Evolutionary conservation across 176 grass and related monocot species (phyloP).

Genomic region (Zoysia japonica): DNA sequence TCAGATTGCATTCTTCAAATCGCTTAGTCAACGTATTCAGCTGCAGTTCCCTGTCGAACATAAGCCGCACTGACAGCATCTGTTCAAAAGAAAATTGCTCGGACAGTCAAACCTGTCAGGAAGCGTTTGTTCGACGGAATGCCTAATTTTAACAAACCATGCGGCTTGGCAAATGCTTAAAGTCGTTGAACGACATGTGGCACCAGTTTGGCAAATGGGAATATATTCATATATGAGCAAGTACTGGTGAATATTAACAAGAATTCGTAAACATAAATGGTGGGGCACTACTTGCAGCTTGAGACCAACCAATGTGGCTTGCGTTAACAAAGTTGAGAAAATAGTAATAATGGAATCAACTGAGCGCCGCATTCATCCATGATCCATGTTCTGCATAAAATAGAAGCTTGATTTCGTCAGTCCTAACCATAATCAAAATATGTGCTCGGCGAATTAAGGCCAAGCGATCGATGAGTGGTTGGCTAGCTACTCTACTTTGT

Average conservation of each 20-base stretch:
- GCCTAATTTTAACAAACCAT: slow-evolving; percentile 38
- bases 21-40: slow-evolving; percentile 41
- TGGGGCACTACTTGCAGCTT: slow-evolving; percentile 26
- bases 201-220: slow-evolving; percentile 27
- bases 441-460: background rate
- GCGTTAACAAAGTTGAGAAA: slow-evolving; percentile 16
- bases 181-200: slow-evolving; percentile 37
- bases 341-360: background rate
- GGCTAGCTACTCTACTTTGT: slow-evolving; percentile 29
- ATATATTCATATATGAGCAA: background rate
- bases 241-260: background rate
- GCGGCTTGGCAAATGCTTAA: slow-evolving; percentile 3
- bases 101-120: slow-evolving; percentile 38
- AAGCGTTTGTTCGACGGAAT: slow-evolving; percentile 24
- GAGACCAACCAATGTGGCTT: slow-evolving; percentile 29
- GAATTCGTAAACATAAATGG: slow-evolving; percentile 26
- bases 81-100: slow-evolving; percentile 16
- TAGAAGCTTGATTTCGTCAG: background rate
- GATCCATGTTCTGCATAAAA: background rate
- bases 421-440: slow-evolving; percentile 8
- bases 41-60: slow-evolving; percentile 3
- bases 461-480: background rate
- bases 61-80: slow-evolving; percentile 20
- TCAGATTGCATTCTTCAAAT: background rate
- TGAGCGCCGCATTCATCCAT: background rate